phyloP scores from a whole-genome alignment of 345 rosid genomes.

The Eucalyptus erythrocorys region DNA sequence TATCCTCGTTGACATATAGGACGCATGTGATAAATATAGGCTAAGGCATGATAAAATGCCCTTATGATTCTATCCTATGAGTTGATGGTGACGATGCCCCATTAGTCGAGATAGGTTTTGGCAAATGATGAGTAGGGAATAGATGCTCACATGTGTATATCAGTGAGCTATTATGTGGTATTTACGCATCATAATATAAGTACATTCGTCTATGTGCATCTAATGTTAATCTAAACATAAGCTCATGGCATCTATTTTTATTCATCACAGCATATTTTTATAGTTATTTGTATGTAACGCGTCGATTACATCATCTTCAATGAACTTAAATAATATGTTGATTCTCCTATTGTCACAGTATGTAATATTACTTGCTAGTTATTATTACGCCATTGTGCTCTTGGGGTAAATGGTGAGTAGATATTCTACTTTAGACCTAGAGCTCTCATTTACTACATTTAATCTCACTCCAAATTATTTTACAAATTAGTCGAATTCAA shows the following conservation, averaged over 20 bases:
- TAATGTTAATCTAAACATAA: neutral
- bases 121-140: no score
- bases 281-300: neutral
- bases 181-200: neutral
- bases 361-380: neutral
- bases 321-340: neutral
- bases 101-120: no score
- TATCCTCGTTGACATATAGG: no score
- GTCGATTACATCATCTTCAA: neutral
- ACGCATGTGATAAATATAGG: no score
- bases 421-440: neutral
- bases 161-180: no score
- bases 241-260: neutral
- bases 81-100: no score
- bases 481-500: neutral
- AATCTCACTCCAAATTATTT: neutral
- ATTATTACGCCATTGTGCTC: neutral
- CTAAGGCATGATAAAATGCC: accelerated
- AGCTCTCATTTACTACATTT: neutral
- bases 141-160: no score
- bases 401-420: accelerated
- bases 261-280: neutral
- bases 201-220: neutral
- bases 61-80: no score
- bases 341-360: neutral